Percentiles rank a stretch among this genome's conserved stretches.
These are phyloP conservation scores for Heterobasidion occidentale DNA, from an alignment of 1,284 basidiomycete species.

Conservation along the genomic window DNA sequence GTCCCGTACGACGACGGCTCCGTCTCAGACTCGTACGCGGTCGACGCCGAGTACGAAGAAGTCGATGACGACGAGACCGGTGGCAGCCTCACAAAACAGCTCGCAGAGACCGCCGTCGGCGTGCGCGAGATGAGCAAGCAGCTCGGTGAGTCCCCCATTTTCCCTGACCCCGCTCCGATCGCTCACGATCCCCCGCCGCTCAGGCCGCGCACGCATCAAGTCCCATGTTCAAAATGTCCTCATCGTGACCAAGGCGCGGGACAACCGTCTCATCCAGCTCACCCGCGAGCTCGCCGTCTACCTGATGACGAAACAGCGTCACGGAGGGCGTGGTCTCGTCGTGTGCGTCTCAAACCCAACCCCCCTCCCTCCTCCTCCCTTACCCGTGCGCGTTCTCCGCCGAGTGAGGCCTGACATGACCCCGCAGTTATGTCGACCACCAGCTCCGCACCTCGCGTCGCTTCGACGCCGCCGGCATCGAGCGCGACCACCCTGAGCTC, in stretches of 20 bases:
- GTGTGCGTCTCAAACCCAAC: slow-evolving; percentile 44
- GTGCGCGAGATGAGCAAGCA: slow-evolving; percentile 99
- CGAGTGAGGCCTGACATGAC: not conserved
- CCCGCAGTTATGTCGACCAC: slow-evolving; percentile 82
- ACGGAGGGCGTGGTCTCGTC: slow-evolving; percentile 63
- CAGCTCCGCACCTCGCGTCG: slow-evolving; percentile 89
- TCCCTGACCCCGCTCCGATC: slow-evolving; percentile 6
- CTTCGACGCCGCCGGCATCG: slow-evolving; percentile 89
- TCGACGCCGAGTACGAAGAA: slow-evolving; percentile 15
- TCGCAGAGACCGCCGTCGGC: slow-evolving; percentile 95
- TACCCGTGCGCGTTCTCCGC: not conserved
- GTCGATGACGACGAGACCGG: slow-evolving; percentile 63
- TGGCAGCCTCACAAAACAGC: slow-evolving; percentile 79
- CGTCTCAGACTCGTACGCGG: slow-evolving; percentile 9
- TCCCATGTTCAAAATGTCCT: slow-evolving; percentile 90
- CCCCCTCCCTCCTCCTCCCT: not conserved
- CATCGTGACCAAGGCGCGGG: slow-evolving; percentile 96
- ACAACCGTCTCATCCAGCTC: slow-evolving; percentile 93
- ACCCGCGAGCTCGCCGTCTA: slow-evolving; percentile 94
- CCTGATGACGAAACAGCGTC: slow-evolving; percentile 76
- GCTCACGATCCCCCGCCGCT: slow-evolving; percentile 12
- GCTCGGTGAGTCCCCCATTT: slow-evolving; percentile 49
- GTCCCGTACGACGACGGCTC: slow-evolving; percentile 15
- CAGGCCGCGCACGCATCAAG: slow-evolving; percentile 87
- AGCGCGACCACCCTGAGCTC: slow-evolving; percentile 81